Conservation (phyloP, 2,329 filamentous ascomycete genomes). For the Hymenoscyphus linearis region DNA sequence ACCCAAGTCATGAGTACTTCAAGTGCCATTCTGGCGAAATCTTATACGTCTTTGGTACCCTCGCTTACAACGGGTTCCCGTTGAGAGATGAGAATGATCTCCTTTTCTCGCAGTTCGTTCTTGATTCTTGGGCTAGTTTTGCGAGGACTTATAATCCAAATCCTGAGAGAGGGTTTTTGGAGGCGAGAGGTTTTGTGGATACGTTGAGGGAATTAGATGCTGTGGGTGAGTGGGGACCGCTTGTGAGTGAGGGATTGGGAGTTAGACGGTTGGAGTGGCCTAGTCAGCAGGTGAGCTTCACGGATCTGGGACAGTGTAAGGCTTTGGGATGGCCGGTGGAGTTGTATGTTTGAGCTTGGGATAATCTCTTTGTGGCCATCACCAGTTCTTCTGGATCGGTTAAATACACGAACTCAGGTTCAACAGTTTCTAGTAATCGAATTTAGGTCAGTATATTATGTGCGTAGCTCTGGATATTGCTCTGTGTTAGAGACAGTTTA, state of each 20-base stretch:
- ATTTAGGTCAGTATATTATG: no score
- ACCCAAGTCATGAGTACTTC: slow-evolving; percentile 32
- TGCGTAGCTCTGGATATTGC: no score
- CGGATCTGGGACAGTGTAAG: slow-evolving; percentile 21
- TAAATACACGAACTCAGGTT: background rate
- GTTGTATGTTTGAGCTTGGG: slow-evolving; percentile 10
- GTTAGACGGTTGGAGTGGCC: slow-evolving; percentile 23
- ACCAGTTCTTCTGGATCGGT: background rate
- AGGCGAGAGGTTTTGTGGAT: slow-evolving; percentile 23
- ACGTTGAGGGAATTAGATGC: slow-evolving; percentile 19
- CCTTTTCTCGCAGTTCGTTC: slow-evolving; percentile 23
- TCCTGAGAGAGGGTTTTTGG: slow-evolving; percentile 20
- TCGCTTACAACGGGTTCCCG: slow-evolving; percentile 23
- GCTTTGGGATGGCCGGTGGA: slow-evolving; percentile 18
- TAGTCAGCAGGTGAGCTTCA: slow-evolving; percentile 17
- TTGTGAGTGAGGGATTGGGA: slow-evolving; percentile 5
- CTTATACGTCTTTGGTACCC: slow-evolving; percentile 31
- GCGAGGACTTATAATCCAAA: slow-evolving; percentile 24
- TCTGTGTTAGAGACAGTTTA: no score
- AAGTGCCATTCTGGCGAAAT: slow-evolving; percentile 35
- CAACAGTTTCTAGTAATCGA: background rate
- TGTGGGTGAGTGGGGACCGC: slow-evolving; percentile 21
- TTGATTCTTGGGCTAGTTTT: slow-evolving; percentile 28
- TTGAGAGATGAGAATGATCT: slow-evolving; percentile 30
- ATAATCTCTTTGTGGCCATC: background rate